A percentile compares a stretch with the other conserved stretches of the same genome.
Conservation (phyloP, 306 rosid genomes). For the Dryas octopetala region DNA sequence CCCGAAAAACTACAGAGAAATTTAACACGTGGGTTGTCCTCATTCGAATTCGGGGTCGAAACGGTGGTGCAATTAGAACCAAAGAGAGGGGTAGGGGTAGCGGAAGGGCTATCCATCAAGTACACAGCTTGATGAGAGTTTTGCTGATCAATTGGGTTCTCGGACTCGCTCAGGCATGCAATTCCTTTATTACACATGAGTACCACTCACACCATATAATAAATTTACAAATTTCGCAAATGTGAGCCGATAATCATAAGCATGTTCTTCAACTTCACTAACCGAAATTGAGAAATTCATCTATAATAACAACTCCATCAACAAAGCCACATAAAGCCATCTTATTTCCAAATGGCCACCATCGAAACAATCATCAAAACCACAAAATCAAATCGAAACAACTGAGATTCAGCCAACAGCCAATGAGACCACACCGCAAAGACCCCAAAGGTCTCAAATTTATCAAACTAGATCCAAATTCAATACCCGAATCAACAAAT, state of each 20-base stretch:
- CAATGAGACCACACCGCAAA: neutral
- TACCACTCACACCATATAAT: constrained; percentile 39
- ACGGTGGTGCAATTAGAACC: constrained; percentile 39
- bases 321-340: constrained; percentile 18
- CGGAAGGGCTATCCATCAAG: constrained; percentile 72
- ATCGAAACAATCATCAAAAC: constrained; percentile 4
- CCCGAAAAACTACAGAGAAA: constrained; percentile 91
- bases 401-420: neutral
- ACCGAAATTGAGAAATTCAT: constrained; percentile 19
- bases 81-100: constrained; percentile 45
- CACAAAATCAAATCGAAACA: constrained; percentile 7
- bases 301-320: constrained; percentile 26
- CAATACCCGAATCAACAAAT: constrained; percentile 13
- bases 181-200: constrained; percentile 61
- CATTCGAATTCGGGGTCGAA: constrained; percentile 42
- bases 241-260: constrained; percentile 9
- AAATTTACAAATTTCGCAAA: constrained; percentile 28
- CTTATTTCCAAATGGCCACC: constrained; percentile 18
- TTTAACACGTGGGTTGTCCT: constrained; percentile 70
- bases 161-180: constrained; percentile 55
- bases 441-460: constrained; percentile 10
- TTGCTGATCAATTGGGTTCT: constrained; percentile 42
- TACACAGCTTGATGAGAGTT: constrained; percentile 31
- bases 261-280: constrained; percentile 17
- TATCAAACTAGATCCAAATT: constrained; percentile 30